phyloP scores from a whole-genome alignment of 225 moss, liverwort and hornwort genomes.

The Physcomitrium patens region DNA sequence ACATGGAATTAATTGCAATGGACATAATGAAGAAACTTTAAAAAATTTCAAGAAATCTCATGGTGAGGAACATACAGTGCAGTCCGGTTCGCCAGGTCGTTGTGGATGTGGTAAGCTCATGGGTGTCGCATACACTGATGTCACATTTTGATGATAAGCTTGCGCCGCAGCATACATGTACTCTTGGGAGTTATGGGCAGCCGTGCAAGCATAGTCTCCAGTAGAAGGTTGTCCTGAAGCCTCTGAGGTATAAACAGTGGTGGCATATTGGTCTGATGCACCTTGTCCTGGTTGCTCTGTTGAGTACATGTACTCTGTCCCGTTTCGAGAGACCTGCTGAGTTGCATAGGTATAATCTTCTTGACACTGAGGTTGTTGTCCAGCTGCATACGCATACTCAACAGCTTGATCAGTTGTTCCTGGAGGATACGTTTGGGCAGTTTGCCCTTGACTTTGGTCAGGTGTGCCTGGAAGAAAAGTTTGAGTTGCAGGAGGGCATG shows the following conservation, averaged over 20 bases:
- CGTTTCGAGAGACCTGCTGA: constrained; percentile 29
- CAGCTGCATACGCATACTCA: constrained; percentile 32
- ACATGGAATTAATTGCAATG: too few species aligned
- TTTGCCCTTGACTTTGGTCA: constrained; percentile 10
- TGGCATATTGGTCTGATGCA: constrained; percentile 29
- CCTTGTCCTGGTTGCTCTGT: constrained; percentile 26
- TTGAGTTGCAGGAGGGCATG: constrained; percentile 37
- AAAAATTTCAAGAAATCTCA: neutral
- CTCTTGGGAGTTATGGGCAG: constrained; percentile 43
- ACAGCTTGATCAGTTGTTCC: constrained; percentile 11
- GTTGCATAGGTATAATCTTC: constrained; percentile 44
- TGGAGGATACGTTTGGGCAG: constrained; percentile 24
- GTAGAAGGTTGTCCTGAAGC: constrained; percentile 38
- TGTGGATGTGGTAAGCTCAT: constrained; percentile 66
- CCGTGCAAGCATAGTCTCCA: constrained; percentile 34
- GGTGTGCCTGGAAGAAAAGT: constrained; percentile 23
- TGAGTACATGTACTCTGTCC: constrained; percentile 43
- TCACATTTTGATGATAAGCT: constrained; percentile 41
- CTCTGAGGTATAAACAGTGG: constrained; percentile 27
- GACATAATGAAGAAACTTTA: too few species aligned
- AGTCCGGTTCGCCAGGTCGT: constrained; percentile 84
- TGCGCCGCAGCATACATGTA: constrained; percentile 43
- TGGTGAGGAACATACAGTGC: constrained; percentile 58
- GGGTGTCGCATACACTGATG: constrained; percentile 22
- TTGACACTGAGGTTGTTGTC: constrained; percentile 42